Evolutionary conservation across 139 green algal species (phyloP).

Genomic region (Coccomyxa sp.): DNA sequence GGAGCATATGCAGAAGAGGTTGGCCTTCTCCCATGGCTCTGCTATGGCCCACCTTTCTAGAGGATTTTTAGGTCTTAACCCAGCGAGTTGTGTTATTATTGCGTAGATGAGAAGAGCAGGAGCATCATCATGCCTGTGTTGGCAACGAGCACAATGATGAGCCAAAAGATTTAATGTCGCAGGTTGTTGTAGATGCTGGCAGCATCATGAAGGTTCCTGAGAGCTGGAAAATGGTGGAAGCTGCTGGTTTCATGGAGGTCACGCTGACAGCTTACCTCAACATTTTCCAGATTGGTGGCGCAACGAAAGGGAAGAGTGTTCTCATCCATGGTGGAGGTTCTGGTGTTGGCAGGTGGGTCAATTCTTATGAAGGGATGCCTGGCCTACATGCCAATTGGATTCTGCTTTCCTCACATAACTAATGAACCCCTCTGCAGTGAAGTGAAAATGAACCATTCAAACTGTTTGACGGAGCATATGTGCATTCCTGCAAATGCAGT

Average conservation of each 20-base stretch:
- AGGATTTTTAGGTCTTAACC: background rate
- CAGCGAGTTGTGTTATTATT: background rate
- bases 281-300: constrained; percentile 5
- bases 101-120: background rate
- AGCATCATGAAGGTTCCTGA: background rate
- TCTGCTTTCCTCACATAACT: background rate
- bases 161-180: background rate
- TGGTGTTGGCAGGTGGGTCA: background rate
- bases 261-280: constrained; percentile 8
- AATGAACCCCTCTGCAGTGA: background rate
- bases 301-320: background rate
- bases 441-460: background rate
- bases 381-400: background rate
- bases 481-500: background rate
- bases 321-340: background rate
- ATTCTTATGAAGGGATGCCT: background rate
- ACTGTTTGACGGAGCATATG: background rate
- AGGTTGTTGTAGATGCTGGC: background rate
- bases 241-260: background rate
- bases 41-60: background rate
- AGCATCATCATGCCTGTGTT: background rate
- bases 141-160: background rate
- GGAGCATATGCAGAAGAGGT: constrained; percentile 9
- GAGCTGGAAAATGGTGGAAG: background rate
- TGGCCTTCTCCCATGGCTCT: background rate